Conservation (phyloP, 345 rosid species). For the Crucihimalaya himalaica region DNA sequence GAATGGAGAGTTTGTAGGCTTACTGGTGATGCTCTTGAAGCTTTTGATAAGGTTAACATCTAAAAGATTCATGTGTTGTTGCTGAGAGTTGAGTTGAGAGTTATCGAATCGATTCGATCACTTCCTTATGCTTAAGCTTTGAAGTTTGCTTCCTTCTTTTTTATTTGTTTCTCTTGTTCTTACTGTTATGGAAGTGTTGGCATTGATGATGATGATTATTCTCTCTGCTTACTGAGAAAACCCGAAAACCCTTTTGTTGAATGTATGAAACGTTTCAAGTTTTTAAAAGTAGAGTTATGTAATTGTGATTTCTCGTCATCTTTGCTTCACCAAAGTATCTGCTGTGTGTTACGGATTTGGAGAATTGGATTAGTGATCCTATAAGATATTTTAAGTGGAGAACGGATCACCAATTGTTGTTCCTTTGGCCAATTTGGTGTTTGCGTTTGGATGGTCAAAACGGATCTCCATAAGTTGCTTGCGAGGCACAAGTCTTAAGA, state of each 20-base stretch:
- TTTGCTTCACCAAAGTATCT: not conserved
- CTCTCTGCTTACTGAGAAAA: not conserved
- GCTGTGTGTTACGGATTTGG: not conserved
- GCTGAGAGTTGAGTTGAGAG: not conserved
- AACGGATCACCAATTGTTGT: not conserved
- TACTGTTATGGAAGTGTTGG: slow-evolving; percentile 19
- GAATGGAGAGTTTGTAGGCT: slow-evolving; percentile 90
- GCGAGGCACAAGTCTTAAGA: not conserved
- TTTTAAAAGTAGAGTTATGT: not conserved
- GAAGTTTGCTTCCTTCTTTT: not conserved
- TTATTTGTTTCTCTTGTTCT: not conserved
- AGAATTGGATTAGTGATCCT: not conserved
- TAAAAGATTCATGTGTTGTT: slow-evolving; percentile 3
- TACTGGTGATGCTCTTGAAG: slow-evolving; percentile 79
- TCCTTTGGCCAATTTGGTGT: not conserved
- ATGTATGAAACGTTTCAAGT: not conserved
- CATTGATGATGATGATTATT: slow-evolving; percentile 15
- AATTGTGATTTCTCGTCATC: not conserved
- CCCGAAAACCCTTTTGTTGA: not conserved
- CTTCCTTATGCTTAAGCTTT: slow-evolving; percentile 3
- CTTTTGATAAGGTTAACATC: slow-evolving; percentile 49
- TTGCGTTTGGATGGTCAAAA: not conserved
- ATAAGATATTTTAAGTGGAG: not conserved
- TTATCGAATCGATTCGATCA: not conserved
- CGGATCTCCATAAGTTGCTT: not conserved